Percentiles rank a stretch among this genome's conserved stretches.
phyloP scores from a whole-genome alignment of 1,284 basidiomycete genomes.

The Peniophora sp. region DNA sequence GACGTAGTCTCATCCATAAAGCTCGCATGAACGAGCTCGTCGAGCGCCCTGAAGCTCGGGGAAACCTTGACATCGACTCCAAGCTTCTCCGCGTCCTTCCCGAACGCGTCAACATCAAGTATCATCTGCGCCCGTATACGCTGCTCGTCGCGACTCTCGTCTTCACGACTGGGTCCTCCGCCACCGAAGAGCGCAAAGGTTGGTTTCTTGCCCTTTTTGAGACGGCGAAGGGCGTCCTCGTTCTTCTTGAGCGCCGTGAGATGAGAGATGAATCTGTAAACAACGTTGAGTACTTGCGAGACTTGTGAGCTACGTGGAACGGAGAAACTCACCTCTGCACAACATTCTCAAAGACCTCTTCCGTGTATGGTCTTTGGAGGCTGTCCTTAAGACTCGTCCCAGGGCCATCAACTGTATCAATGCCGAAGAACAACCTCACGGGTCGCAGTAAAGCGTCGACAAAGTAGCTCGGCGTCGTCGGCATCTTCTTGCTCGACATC shows the following conservation, averaged over 20 bases:
- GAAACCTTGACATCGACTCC: conserved; percentile 56
- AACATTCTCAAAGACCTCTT: conserved; percentile 68
- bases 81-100: conserved; percentile 63
- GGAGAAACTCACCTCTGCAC: conserved; percentile 45
- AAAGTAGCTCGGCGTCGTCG: conserved; percentile 80
- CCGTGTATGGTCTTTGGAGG: conserved; percentile 47
- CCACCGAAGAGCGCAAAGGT: conserved; percentile 75
- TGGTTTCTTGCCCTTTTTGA: conserved; percentile 80
- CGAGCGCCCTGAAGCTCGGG: conserved; percentile 48
- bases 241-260: conserved; percentile 83
- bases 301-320: background rate
- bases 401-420: conserved; percentile 43
- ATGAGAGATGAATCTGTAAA: conserved; percentile 54
- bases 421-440: conserved; percentile 70
- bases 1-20: conserved; percentile 17
- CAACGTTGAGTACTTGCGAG: background rate
- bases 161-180: conserved; percentile 40
- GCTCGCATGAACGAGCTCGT: conserved; percentile 47
- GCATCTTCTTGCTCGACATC: conserved; percentile 64
- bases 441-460: conserved; percentile 77
- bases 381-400: conserved; percentile 51
- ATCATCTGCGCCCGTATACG: conserved; percentile 82
- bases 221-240: conserved; percentile 76
- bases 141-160: conserved; percentile 71
- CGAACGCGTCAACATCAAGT: conserved; percentile 78